Evolutionary conservation across 192 early-diverging fungal species (phyloP).

Genomic region (Entomortierella lignicola): DNA sequence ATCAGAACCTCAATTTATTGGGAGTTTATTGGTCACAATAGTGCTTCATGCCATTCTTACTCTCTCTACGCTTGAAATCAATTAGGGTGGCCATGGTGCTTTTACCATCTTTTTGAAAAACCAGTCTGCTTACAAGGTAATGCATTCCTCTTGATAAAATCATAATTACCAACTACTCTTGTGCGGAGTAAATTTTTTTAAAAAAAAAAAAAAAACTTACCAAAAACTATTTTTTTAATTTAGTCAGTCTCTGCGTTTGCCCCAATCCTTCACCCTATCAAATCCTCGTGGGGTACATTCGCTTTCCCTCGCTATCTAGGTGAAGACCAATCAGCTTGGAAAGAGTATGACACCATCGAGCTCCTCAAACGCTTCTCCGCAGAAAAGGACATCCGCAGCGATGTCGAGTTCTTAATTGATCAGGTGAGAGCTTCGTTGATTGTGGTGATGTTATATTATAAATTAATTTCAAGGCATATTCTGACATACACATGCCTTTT

Average conservation of each 20-base stretch:
- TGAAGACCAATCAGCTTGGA: conserved; percentile 67
- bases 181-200: background rate
- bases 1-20: no score
- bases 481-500: no score
- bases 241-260: conserved; percentile 82
- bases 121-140: conserved; percentile 70
- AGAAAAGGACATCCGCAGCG: conserved; percentile 23
- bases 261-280: conserved; percentile 81
- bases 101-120: conserved; percentile 81
- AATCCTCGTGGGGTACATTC: conserved; percentile 83
- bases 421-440: no score
- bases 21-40: no score
- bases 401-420: conserved; percentile 39
- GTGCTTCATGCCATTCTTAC: no score
- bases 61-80: background rate
- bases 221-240: background rate
- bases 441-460: no score
- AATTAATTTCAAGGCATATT: no score
- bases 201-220: background rate
- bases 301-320: conserved; percentile 85
- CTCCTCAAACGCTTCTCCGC: conserved; percentile 66
- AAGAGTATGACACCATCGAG: conserved; percentile 79
- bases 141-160: no score
- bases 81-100: conserved; percentile 90
- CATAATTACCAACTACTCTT: no score